phyloP scores from a whole-genome alignment of 2,329 filamentous ascomycete genomes.

The Ceratocystiopsis minuta region DNA sequence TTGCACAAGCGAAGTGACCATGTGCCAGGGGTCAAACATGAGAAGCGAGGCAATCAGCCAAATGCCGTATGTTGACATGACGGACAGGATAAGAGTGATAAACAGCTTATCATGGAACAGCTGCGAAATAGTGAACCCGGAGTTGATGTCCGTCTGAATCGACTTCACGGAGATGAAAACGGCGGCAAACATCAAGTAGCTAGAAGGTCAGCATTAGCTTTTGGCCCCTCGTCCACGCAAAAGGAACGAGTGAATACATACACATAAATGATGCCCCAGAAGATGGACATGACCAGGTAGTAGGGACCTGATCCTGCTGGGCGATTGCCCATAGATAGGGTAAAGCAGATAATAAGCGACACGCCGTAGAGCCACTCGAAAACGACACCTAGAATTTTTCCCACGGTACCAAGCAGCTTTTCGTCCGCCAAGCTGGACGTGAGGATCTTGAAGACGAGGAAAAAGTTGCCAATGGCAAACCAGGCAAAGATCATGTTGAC shows the following conservation, averaged over 20 bases:
- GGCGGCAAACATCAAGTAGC: constrained; percentile 85
- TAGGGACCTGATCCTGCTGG: constrained; percentile 85
- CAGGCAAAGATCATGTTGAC: constrained; percentile 96
- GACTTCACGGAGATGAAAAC: constrained; percentile 84
- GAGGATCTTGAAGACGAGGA: constrained; percentile 93
- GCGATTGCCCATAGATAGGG: constrained; percentile 82
- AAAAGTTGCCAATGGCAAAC: constrained; percentile 98
- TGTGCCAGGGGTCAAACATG: constrained; percentile 98
- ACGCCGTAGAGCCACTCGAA: constrained; percentile 95
- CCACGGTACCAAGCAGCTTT: constrained; percentile 55
- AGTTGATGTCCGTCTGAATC: constrained; percentile 53
- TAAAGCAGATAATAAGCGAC: constrained; percentile 84
- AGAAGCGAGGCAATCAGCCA: constrained; percentile 83
- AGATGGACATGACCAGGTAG: constrained; percentile 95
- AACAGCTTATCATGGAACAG: constrained; percentile 81
- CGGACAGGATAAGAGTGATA: constrained; percentile 81
- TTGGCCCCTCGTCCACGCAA: too few species aligned
- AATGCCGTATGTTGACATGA: constrained; percentile 80
- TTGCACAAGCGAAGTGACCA: constrained; percentile 89
- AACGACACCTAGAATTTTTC: constrained; percentile 66
- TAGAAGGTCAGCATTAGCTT: constrained; percentile 13
- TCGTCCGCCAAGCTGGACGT: constrained; percentile 63
- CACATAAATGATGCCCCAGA: constrained; percentile 93
- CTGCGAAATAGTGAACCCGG: constrained; percentile 49
- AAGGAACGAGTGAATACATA: constrained; percentile 24